Evolutionary conservation across 2,329 filamentous ascomycete genomes (phyloP).

Genomic region (Fusarium decemcellulare): DNA sequence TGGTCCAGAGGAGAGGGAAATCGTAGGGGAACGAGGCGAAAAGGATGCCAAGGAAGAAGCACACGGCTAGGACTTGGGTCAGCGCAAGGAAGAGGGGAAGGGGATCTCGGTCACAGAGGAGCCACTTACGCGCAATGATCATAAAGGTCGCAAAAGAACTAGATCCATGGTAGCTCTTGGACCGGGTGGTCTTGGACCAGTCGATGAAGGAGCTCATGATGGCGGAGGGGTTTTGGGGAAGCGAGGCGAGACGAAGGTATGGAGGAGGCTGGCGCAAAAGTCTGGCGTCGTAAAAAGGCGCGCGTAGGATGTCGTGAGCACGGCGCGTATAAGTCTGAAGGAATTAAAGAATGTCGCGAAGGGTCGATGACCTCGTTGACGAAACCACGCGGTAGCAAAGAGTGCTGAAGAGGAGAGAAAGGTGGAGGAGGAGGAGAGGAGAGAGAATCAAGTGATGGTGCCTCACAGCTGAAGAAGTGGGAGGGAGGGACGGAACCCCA

Average conservation of each 20-base stretch:
- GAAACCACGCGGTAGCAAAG: slow-evolving; percentile 15
- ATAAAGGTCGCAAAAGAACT: slow-evolving; percentile 95
- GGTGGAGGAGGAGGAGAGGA: slow-evolving; percentile 9
- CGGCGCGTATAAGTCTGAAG: slow-evolving; percentile 12
- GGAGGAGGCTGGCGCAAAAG: slow-evolving; percentile 22
- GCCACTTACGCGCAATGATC: slow-evolving; percentile 89
- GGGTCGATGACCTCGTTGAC: slow-evolving; percentile 13
- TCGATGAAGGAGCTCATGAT: slow-evolving; percentile 60
- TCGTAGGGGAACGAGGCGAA: slow-evolving; percentile 98
- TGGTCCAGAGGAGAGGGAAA: slow-evolving; percentile 88
- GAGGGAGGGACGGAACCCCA: slow-evolving; percentile 29
- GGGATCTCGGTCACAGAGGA: slow-evolving; percentile 14
- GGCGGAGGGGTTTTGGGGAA: slow-evolving; percentile 29
- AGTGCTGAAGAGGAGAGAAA: slow-evolving; percentile 11
- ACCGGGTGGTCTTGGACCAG: slow-evolving; percentile 70
- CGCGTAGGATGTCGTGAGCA: not conserved
- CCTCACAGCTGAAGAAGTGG: slow-evolving; percentile 12
- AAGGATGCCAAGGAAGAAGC: slow-evolving; percentile 98
- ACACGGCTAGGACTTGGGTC: slow-evolving; percentile 72
- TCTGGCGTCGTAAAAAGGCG: slow-evolving; percentile 7
- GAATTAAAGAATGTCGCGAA: slow-evolving; percentile 19
- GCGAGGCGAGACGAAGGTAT: slow-evolving; percentile 17
- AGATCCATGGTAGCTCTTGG: slow-evolving; percentile 70
- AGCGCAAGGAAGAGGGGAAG: slow-evolving; percentile 14
- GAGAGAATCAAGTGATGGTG: slow-evolving; percentile 28